Evolutionary conservation across 139 green algal species (phyloP).

Genomic region (Chlamydomonas sp.): DNA sequence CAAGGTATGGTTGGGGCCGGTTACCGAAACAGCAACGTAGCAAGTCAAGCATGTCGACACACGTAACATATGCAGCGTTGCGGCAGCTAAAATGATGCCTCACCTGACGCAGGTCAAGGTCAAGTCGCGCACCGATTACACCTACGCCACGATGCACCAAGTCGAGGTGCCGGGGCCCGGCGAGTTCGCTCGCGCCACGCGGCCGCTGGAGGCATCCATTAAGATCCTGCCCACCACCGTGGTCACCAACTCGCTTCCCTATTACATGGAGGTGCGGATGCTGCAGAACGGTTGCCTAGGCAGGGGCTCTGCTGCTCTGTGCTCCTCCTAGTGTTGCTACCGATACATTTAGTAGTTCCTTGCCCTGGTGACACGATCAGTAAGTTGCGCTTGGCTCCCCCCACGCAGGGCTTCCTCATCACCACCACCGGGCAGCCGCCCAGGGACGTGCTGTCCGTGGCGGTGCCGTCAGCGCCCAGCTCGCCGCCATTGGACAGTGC

Average conservation of each 20-base stretch:
- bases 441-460: too few species aligned
- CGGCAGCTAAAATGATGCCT: too few species aligned
- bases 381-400: too few species aligned
- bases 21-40: too few species aligned
- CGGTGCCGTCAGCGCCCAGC: too few species aligned
- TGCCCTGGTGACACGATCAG: too few species aligned
- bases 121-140: conserved; percentile 35
- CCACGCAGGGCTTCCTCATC: conserved; percentile 39
- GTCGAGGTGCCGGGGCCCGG: conserved; percentile 57
- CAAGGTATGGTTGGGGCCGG: conserved; percentile 31
- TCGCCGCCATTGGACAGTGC: too few species aligned
- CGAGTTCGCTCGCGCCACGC: conserved; percentile 61
- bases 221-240: conserved; percentile 75
- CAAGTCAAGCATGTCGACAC: too few species aligned
- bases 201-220: conserved; percentile 76
- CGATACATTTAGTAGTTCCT: too few species aligned
- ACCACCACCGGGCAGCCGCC: background rate
- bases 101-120: conserved; percentile 29
- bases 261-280: conserved; percentile 47
- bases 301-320: background rate
- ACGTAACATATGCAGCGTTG: background rate
- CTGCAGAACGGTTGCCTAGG: background rate
- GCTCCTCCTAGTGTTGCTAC: background rate
- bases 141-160: conserved; percentile 42
- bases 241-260: conserved; percentile 82